Conservation (phyloP, 2,329 filamentous ascomycete species). For the Zasmidium angulare region DNA sequence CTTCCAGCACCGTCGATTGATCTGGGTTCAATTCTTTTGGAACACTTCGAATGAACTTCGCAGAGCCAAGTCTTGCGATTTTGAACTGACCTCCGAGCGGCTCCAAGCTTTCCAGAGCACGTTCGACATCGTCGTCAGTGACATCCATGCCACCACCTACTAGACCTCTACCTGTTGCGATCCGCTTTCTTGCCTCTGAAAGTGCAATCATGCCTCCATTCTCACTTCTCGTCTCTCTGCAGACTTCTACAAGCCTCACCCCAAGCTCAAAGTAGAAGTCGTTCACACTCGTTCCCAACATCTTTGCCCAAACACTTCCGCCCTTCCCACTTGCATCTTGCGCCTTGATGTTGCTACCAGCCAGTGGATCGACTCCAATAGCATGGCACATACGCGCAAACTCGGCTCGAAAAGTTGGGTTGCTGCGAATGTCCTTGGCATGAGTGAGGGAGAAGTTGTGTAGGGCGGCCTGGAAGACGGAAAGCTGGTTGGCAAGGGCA, state of each 20-base stretch:
- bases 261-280: conserved; percentile 99
- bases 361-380: conserved; percentile 92
- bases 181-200: conserved; percentile 72
- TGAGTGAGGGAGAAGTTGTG: conserved; percentile 95
- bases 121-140: conserved; percentile 86
- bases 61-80: conserved; percentile 78
- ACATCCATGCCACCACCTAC: conserved; percentile 76
- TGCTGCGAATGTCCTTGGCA: conserved; percentile 91
- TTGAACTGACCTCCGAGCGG: conserved; percentile 87
- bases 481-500: conserved; percentile 87
- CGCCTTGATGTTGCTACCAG: conserved; percentile 47
- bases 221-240: conserved; percentile 78
- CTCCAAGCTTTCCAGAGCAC: conserved; percentile 81
- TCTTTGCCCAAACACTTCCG: conserved; percentile 85
- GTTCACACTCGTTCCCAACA: conserved; percentile 87
- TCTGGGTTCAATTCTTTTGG: conserved; percentile 95
- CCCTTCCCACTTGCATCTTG: conserved; percentile 46
- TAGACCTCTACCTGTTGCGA: conserved; percentile 71
- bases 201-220: conserved; percentile 91
- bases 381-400: conserved; percentile 98
- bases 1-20: conserved; percentile 88
- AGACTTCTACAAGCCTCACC: conserved; percentile 92
- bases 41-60: conserved; percentile 85
- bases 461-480: conserved; percentile 91
- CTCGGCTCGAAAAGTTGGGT: conserved; percentile 91